Conservation (phyloP, 352 stramenopile species). For the Phytophthora vignae region DNA sequence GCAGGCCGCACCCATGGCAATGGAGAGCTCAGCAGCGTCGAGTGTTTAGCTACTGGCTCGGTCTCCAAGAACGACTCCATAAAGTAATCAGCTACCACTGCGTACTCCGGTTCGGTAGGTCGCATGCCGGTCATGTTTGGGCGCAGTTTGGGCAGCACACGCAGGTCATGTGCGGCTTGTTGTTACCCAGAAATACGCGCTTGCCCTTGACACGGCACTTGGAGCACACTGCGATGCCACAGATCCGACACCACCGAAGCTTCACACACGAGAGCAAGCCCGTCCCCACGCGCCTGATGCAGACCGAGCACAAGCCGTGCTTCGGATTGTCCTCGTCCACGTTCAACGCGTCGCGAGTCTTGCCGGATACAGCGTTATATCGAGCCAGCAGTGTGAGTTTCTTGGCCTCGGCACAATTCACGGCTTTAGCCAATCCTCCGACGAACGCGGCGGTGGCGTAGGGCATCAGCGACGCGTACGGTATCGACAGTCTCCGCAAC, state of each 20-base stretch:
- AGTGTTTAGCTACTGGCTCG: slow-evolving; percentile 1
- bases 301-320: slow-evolving; percentile 34
- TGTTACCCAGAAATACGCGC: slow-evolving; percentile 40
- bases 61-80: slow-evolving; percentile 7
- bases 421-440: slow-evolving; percentile 31
- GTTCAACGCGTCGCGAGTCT: slow-evolving; percentile 30
- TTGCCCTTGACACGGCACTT: slow-evolving; percentile 58
- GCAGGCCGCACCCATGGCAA: not conserved
- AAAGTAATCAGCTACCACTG: slow-evolving; percentile 34
- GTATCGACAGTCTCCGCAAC: slow-evolving; percentile 31
- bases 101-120: slow-evolving; percentile 27
- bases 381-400: slow-evolving; percentile 47
- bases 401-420: slow-evolving; percentile 48
- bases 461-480: slow-evolving; percentile 29
- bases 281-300: slow-evolving; percentile 27
- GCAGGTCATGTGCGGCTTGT: slow-evolving; percentile 19
- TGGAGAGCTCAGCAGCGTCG: not conserved
- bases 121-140: slow-evolving; percentile 32
- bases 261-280: slow-evolving; percentile 23
- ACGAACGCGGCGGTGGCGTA: slow-evolving; percentile 42
- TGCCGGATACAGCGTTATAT: slow-evolving; percentile 27
- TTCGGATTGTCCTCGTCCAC: slow-evolving; percentile 21
- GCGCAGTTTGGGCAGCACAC: slow-evolving; percentile 42
- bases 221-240: slow-evolving; percentile 42
- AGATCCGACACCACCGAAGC: slow-evolving; percentile 44